Evolutionary conservation across 768 basidiomycete genomes (phyloP), one percentile per base, ranked within the genome.

Genomic region (Trametes punicea): DNA sequence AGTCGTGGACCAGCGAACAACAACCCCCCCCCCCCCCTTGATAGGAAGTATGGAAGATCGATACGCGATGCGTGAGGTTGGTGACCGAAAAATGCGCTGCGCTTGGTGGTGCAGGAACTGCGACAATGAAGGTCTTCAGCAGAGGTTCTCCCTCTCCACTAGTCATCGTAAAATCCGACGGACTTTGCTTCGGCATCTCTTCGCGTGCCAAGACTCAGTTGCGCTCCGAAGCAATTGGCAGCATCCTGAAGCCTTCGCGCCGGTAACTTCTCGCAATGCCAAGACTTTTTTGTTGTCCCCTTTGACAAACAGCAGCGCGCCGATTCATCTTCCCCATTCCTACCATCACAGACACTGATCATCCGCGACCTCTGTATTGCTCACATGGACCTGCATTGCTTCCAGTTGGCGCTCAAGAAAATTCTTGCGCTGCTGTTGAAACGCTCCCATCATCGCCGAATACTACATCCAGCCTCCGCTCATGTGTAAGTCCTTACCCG

Each of bases 261-360:
- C 56, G 56, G 56, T 29, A 46, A n/a, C 56, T 57, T 34, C 48
- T 57, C 56, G 56, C 49, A 31, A 27, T 10, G 56, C 56, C 56
- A 51, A 57, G 56, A 45, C 15, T 10, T 29, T 25, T 11, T 23
- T 18, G 31, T 15, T 13, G 18, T 13, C 9, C 18, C 3, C 26
- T 39, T 38, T 46, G 49, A 40, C 31, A 26, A 46, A 39, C 29
- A 57, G 26, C 18, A 48, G 6, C 49, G 10, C 29, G 36, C 54
- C 34, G 48, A 30, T 46, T 42, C 34, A 18, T 21, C 40, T 21
- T 6, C 16, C 13, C 6, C 6, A 27, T 20, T 46, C 46, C 44
- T 25, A n/a, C 27, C 49, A 57, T 51, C 56, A 57, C 16, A 18
- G 44, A 15, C 29, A 1, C 8, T 57, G 44, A 51, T 42, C 51